A percentile compares a stretch with the other conserved stretches of the same genome.
phyloP scores from a whole-genome alignment of 2,329 filamentous ascomycete species.

The Neocucurbitaria cava region DNA sequence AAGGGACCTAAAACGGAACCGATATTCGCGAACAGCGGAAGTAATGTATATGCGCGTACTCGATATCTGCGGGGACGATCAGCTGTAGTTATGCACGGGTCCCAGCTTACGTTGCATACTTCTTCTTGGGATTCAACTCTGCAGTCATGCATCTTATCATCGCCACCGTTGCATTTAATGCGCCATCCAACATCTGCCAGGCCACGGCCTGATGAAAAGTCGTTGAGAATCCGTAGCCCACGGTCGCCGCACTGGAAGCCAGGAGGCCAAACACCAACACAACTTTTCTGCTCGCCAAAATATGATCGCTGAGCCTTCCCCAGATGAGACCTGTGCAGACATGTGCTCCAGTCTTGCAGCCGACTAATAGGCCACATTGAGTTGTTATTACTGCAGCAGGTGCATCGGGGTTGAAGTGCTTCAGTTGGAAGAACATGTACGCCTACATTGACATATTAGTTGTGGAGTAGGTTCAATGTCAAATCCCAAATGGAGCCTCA shows the following conservation, averaged over 20 bases:
- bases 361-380: slow-evolving; percentile 76
- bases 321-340: slow-evolving; percentile 80
- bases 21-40: slow-evolving; percentile 67
- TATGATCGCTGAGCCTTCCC: slow-evolving; percentile 72
- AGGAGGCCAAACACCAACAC: slow-evolving; percentile 76
- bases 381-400: slow-evolving; percentile 68
- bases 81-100: slow-evolving; percentile 25
- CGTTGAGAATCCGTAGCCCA: slow-evolving; percentile 70
- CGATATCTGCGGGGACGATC: slow-evolving; percentile 60
- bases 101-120: slow-evolving; percentile 56
- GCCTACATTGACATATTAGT: slow-evolving; percentile 42
- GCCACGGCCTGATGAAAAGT: slow-evolving; percentile 66
- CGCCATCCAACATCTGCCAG: slow-evolving; percentile 69
- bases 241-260: slow-evolving; percentile 38
- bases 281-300: slow-evolving; percentile 69
- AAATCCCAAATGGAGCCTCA: not conserved
- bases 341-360: slow-evolving; percentile 78
- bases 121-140: slow-evolving; percentile 71
- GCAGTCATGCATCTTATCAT: slow-evolving; percentile 74
- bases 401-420: slow-evolving; percentile 68
- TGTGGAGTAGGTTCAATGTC: no score
- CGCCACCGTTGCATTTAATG: slow-evolving; percentile 72
- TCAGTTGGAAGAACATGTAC: slow-evolving; percentile 84
- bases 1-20: slow-evolving; percentile 59
- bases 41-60: slow-evolving; percentile 66